Base-by-base conservation (phyloP, 139 green algal genomes). In the Parachlorella kessleri region DNA sequence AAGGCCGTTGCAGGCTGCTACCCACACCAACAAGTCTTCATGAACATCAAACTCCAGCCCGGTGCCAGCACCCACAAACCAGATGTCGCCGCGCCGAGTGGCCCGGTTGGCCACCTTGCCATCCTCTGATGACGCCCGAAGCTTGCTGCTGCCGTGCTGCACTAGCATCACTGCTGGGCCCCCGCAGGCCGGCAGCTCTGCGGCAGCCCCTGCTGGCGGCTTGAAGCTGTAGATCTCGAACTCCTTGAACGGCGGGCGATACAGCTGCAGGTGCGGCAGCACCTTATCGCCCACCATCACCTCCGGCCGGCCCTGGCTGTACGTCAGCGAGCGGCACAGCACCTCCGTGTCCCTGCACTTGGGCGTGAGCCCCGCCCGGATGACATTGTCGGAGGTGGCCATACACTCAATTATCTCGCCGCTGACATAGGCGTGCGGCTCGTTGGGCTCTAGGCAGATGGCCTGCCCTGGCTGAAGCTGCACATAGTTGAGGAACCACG, bases 341-440 rank as follows among this genome's bases (percentile, higher is more conserved):
- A 95, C 91, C 18, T 94, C 85, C 3, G 87, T 91, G 79, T 97
- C 94, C 37, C 93, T 88, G 72, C 96, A 90, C 87, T 99, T 99
- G 40, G 96, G 96, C 8, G 97, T 99, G 7, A 99, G 90, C 0
- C 97, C 97, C 24, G 95, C 96, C 1, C 97, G 86, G 36, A 99
- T 92, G 35, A 99, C 97, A 83, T 99, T 99, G 89, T 99, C 97
- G 40, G 84, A 93, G 21, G 92, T 92, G 1, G 96, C 96, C 96
- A 99, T 99, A 78, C 83, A 92, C 89, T 99, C 96, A 28, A 98
- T 85, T 39, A 97, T 81, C 68, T 96, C 81, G 4, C 94, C 94
- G 33, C 81, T 84, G 9, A 99, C 64, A 87, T 99, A 99, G 1
- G 97, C 97, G 82, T 99, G 97, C 2, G 97, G 97, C 87, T 97